Evolutionary conservation across 768 basidiomycete species (phyloP).

Genomic region (Floccularia luteovirens): DNA sequence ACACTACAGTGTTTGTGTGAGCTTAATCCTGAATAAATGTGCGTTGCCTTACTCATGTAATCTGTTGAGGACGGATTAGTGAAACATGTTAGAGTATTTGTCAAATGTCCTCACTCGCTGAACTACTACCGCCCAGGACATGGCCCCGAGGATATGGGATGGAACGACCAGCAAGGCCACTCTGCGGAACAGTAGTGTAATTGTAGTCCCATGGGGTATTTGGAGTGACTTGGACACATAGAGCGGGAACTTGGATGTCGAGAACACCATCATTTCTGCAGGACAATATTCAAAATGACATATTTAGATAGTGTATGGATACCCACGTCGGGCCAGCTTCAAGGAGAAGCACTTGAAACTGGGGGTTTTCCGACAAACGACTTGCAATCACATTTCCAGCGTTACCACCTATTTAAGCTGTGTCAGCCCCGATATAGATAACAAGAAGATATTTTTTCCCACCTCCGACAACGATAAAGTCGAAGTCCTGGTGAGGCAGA

Average conservation of each 20-base stretch:
- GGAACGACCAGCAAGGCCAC: neutral
- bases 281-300: neutral
- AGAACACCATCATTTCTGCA: neutral
- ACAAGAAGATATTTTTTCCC: neutral
- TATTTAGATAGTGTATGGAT: neutral
- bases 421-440: neutral
- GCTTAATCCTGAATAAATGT: neutral
- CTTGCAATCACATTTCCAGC: conserved; percentile 10
- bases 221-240: neutral
- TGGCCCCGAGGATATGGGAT: conserved; percentile 3
- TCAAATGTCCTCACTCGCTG: neutral
- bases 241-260: neutral
- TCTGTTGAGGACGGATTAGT: neutral
- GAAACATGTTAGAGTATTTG: neutral
- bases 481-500: conserved; percentile 1
- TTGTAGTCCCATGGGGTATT: conserved; percentile 2
- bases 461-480: conserved; percentile 7
- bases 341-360: conserved; percentile 14
- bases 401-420: neutral
- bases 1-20: conserved; percentile 2
- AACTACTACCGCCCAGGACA: conserved; percentile 2
- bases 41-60: conserved; percentile 1
- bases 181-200: conserved; percentile 1
- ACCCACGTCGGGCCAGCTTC: conserved; percentile 15
- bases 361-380: conserved; percentile 12